A percentile compares a stretch with the other conserved stretches of the same genome.
phyloP scores from a whole-genome alignment of 495 filamentous ascomycete species.

The Jackrogersella minutella region DNA sequence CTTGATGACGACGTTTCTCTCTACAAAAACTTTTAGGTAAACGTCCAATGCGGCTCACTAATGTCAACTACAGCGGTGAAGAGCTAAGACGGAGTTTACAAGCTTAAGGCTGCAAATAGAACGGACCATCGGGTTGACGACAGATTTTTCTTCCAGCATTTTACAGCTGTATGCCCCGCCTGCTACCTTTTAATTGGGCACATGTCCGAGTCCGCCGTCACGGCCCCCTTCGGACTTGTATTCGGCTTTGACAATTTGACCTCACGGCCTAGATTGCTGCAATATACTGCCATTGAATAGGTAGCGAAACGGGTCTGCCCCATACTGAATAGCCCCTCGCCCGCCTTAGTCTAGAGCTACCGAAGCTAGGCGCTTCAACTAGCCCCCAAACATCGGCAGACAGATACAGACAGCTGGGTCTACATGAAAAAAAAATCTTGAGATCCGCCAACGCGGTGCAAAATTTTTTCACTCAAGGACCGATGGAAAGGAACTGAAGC shows the following conservation, averaged over 20 bases:
- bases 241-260: background rate
- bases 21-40: background rate
- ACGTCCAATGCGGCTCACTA: background rate
- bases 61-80: constrained; percentile 25
- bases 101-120: background rate
- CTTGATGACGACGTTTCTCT: constrained; percentile 6
- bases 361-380: constrained; percentile 18
- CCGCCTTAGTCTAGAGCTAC: constrained; percentile 21
- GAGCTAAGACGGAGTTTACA: constrained; percentile 15
- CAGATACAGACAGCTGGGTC: constrained; percentile 19
- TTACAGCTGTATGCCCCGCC: constrained; percentile 11
- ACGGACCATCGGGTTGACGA: background rate
- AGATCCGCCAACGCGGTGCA: constrained; percentile 32
- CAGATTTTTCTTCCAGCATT: background rate
- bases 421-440: background rate
- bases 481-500: constrained; percentile 16
- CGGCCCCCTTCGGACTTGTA: constrained; percentile 1
- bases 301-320: constrained; percentile 24
- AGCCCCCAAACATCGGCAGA: constrained; percentile 19
- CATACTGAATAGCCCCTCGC: constrained; percentile 6
- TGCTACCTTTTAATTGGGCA: constrained; percentile 14
- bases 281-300: constrained; percentile 14
- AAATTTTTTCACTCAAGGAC: constrained; percentile 26
- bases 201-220: constrained; percentile 10
- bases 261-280: constrained; percentile 17